Base-by-base conservation (phyloP, 2,329 filamentous ascomycete genomes). In the Chaetothyriales sp. region DNA sequence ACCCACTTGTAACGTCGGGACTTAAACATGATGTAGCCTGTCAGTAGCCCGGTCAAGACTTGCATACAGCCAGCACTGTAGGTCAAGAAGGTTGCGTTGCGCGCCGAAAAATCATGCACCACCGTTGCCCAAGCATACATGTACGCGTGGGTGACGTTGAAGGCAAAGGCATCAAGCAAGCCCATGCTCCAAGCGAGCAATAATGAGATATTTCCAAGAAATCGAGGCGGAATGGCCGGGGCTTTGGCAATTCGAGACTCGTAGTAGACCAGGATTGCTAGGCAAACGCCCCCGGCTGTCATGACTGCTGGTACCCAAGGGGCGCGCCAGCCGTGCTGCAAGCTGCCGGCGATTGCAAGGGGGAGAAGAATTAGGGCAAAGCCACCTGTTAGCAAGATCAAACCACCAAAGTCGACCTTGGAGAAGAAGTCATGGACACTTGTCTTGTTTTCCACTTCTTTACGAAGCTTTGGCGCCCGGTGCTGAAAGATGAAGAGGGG, bases 351-450 rank as follows among this genome's bases (percentile, higher is more conserved):
- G 1, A 77, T 58, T 0, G 71, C 72, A 40, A 76, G 63, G 0
- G 74, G 74, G 1, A 77, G 61, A n/a, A 77, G 63, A 1, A 76
- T 54, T 53, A 74, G 61, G 0, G 71, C 68, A 52, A 76, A 73
- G 0, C 74, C 75, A 29, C 68, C 70, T 18, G 67, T 70, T 33
- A 78, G 69, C 1, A 78, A 63, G 15, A 73, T 47, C 1, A 72
- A 63, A 2, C 76, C 76, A 13, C 64, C 63, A 0, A 68, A 52
- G 50, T 69, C 66, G 48, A 69, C 65, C 15, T 63, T 60, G 5
- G 65, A 65, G 47, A 59, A 64, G 51, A 68, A 67, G 5, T 57
- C 60, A 45, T 55, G 55, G 15, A 65, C 2, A 2, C 56, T 60
- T 1, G 63, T 56, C 6, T 56, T 61, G 28, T 63, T 58, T 2